A percentile compares a stretch with the other conserved stretches of the same genome.
Evolutionary conservation across 345 rosid species (phyloP).

Genomic region (Anacardium occidentale): DNA sequence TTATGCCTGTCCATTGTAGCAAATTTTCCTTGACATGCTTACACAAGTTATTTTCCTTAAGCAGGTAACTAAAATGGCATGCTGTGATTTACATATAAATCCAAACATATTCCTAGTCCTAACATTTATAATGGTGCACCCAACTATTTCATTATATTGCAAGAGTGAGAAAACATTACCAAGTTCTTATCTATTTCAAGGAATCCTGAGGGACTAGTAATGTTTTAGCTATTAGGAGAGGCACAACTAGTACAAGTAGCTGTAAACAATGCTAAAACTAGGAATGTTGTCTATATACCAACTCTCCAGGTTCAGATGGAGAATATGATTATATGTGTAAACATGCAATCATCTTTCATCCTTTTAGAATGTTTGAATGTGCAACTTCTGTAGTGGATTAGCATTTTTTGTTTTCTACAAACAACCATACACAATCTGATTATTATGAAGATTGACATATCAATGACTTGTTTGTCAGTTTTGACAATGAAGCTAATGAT

Average conservation of each 20-base stretch:
- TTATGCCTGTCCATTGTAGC: conserved; percentile 91
- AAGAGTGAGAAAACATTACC: neutral
- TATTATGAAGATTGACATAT: conserved; percentile 18
- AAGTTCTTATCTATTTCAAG: conserved; percentile 1
- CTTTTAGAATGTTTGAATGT: neutral
- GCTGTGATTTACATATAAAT: neutral
- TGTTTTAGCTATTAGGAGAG: neutral
- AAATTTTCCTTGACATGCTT: conserved; percentile 87
- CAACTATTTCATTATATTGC: neutral
- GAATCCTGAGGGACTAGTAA: neutral
- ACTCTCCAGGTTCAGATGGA: neutral
- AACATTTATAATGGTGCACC: neutral
- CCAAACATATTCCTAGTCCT: neutral
- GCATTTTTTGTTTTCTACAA: neutral
- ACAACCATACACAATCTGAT: neutral
- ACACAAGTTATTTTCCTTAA: conserved; percentile 71
- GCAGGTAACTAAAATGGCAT: conserved; percentile 51
- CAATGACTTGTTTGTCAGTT: conserved; percentile 36
- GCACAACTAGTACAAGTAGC: neutral
- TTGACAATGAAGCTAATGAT: conserved; percentile 38
- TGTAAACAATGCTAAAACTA: neutral
- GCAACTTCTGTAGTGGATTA: neutral
- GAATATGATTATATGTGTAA: conserved; percentile 1
- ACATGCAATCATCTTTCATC: neutral
- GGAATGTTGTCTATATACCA: neutral